A percentile compares a stretch with the other conserved stretches of the same genome.
Evolutionary conservation across 768 basidiomycete species (phyloP).

Genomic region (Coprinellus aureogranulatus): DNA sequence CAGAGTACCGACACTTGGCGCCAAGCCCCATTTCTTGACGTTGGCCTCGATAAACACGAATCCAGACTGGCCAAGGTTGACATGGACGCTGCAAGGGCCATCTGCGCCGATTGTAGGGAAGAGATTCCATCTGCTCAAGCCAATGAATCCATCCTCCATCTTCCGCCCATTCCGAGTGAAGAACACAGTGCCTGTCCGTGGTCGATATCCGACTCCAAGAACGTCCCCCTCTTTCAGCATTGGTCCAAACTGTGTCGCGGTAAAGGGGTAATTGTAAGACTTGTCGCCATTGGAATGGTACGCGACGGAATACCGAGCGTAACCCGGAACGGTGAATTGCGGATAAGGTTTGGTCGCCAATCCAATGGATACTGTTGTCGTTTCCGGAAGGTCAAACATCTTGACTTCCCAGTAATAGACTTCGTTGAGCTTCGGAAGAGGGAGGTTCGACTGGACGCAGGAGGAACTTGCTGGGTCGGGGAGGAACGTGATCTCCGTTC

Average conservation of each 20-base stretch:
- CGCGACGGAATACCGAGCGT: slow-evolving; percentile 83
- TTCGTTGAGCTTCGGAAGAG: slow-evolving; percentile 95
- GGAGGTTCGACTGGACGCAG: slow-evolving; percentile 94
- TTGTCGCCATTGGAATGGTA: slow-evolving; percentile 98
- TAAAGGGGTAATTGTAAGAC: slow-evolving; percentile 96
- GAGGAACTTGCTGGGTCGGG: slow-evolving; percentile 94
- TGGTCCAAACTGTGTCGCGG: slow-evolving; percentile 78
- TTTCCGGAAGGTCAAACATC: slow-evolving; percentile 92
- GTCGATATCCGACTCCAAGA: slow-evolving; percentile 92
- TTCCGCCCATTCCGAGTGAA: slow-evolving; percentile 98
- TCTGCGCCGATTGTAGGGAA: slow-evolving; percentile 98
- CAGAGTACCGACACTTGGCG: slow-evolving; percentile 94
- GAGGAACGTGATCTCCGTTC: slow-evolving; percentile 97
- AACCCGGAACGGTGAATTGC: slow-evolving; percentile 86
- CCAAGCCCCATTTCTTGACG: slow-evolving; percentile 99
- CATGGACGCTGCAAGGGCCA: slow-evolving; percentile 93
- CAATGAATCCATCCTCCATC: slow-evolving; percentile 93
- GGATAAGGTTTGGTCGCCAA: slow-evolving; percentile 97
- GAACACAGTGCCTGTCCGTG: slow-evolving; percentile 96
- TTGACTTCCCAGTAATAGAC: slow-evolving; percentile 99
- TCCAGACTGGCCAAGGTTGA: slow-evolving; percentile 95
- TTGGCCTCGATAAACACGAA: slow-evolving; percentile 99
- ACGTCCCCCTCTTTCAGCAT: slow-evolving; percentile 91
- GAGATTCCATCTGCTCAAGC: slow-evolving; percentile 85
- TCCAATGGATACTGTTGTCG: slow-evolving; percentile 88